Conservation (phyloP, 768 basidiomycete species). For the Pleurotus ostreatus region DNA sequence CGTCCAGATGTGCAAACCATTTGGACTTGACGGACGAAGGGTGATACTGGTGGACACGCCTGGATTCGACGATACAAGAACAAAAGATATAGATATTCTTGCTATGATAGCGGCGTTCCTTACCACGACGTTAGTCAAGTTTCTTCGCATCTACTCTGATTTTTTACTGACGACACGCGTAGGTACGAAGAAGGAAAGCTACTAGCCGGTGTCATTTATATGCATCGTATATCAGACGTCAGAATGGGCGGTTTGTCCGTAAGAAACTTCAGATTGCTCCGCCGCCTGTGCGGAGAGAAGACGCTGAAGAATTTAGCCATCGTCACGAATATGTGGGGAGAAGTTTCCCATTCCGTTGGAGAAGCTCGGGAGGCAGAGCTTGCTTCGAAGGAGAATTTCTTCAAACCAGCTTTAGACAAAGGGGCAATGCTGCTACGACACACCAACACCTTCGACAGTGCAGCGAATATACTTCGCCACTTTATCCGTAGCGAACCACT, state of each 20-base stretch:
- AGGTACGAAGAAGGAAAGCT: slow-evolving; percentile 17
- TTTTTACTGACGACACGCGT: neutral
- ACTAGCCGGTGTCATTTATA: slow-evolving; percentile 36
- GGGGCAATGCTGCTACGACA: neutral
- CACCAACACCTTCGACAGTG: neutral
- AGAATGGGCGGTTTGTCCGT: slow-evolving; percentile 30
- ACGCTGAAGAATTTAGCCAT: slow-evolving; percentile 38
- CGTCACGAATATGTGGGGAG: slow-evolving; percentile 41
- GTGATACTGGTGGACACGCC: slow-evolving; percentile 54
- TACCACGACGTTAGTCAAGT: slow-evolving; percentile 12
- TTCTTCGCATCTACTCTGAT: neutral
- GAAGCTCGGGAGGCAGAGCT: slow-evolving; percentile 3
- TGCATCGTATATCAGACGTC: slow-evolving; percentile 35
- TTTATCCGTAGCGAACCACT: slow-evolving; percentile 37
- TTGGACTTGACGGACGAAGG: slow-evolving; percentile 34
- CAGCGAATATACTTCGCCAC: slow-evolving; percentile 10
- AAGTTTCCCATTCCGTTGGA: slow-evolving; percentile 27
- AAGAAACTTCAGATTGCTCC: slow-evolving; percentile 40
- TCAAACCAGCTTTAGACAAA: slow-evolving; percentile 1
- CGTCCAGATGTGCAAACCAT: slow-evolving; percentile 38
- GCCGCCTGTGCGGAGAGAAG: slow-evolving; percentile 38
- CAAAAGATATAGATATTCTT: slow-evolving; percentile 44
- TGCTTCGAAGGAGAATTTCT: neutral
- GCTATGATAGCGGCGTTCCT: slow-evolving; percentile 44
- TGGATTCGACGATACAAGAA: slow-evolving; percentile 52